Conservation (phyloP, 495 filamentous ascomycete species). For the Lophiostoma macrostomum region DNA sequence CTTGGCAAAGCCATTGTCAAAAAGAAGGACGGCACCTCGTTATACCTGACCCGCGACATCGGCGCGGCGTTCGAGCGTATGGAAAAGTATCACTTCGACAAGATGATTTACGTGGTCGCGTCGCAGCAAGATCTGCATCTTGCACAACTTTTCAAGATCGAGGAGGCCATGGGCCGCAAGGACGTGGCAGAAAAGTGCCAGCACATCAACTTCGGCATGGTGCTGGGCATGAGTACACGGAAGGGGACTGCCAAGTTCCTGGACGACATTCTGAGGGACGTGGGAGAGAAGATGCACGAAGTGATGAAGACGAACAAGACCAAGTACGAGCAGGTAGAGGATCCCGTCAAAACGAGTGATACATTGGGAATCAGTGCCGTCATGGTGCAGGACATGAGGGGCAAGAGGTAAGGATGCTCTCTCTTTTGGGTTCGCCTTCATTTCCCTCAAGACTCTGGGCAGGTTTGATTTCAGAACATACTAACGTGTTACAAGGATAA, state of each 20-base stretch:
- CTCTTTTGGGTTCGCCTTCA: not conserved
- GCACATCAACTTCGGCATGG: slow-evolving; percentile 74
- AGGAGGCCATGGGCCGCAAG: slow-evolving; percentile 63
- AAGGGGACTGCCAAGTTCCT: slow-evolving; percentile 70
- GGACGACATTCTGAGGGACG: slow-evolving; percentile 63
- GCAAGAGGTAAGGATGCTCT: slow-evolving; percentile 58
- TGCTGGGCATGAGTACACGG: slow-evolving; percentile 65
- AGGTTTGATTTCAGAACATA: no score
- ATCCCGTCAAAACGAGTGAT: slow-evolving; percentile 54
- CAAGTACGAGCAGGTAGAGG: slow-evolving; percentile 62
- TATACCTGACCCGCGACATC: slow-evolving; percentile 72
- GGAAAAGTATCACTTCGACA: slow-evolving; percentile 64
- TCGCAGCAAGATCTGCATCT: slow-evolving; percentile 71
- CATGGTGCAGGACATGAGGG: slow-evolving; percentile 63
- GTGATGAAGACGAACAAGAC: slow-evolving; percentile 63
- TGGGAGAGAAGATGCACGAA: slow-evolving; percentile 68
- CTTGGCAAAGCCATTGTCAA: slow-evolving; percentile 67
- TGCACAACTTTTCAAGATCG: slow-evolving; percentile 67
- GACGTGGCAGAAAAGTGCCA: slow-evolving; percentile 61
- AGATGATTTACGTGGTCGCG: slow-evolving; percentile 74
- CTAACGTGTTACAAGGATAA: slow-evolving; percentile 46
- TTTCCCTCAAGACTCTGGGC: not conserved
- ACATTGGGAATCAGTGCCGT: slow-evolving; percentile 63
- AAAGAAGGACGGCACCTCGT: slow-evolving; percentile 64
- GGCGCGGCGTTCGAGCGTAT: slow-evolving; percentile 62